Evolutionary conservation across 176 grass and related monocot species (phyloP).

Genomic region (Phragmites australis): DNA sequence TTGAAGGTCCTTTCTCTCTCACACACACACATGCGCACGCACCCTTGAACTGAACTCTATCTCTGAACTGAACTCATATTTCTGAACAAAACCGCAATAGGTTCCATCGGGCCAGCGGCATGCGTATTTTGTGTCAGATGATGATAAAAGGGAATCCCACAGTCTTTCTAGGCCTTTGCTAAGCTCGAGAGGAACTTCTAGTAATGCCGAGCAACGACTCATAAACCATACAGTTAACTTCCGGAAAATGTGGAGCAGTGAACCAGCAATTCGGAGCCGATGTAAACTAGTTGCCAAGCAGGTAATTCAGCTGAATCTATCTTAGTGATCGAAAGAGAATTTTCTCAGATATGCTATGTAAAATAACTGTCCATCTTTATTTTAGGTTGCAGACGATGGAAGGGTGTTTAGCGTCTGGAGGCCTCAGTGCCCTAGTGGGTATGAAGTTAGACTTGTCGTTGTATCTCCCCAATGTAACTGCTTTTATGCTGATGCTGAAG

Average conservation of each 20-base stretch:
- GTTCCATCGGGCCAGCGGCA: conserved; percentile 73
- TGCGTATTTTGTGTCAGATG: conserved; percentile 75
- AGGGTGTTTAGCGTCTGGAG: conserved; percentile 84
- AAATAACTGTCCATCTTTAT: conserved; percentile 28
- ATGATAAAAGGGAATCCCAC: conserved; percentile 61
- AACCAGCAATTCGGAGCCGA: conserved; percentile 68
- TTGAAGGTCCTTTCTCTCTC: conserved; percentile 70
- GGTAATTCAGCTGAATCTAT: conserved; percentile 48
- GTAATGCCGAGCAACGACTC: conserved; percentile 53
- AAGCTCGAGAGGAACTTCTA: conserved; percentile 71
- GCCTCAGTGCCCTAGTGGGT: conserved; percentile 80
- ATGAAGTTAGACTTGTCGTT: conserved; percentile 22
- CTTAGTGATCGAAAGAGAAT: background rate
- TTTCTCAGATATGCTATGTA: conserved; percentile 15
- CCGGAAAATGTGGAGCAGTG: conserved; percentile 91
- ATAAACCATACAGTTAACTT: conserved; percentile 74
- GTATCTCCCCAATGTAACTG: conserved; percentile 25
- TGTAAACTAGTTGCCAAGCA: conserved; percentile 96
- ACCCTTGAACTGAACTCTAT: background rate
- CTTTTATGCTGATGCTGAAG: conserved; percentile 21
- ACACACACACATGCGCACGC: too few relatives aligned
- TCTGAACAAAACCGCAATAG: conserved; percentile 46
- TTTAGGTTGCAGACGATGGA: conserved; percentile 77
- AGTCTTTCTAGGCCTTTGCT: conserved; percentile 69
- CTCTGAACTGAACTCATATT: conserved; percentile 3